Conservation (phyloP, 164 flowering plant species). For the Chimonanthus salicifolius region DNA sequence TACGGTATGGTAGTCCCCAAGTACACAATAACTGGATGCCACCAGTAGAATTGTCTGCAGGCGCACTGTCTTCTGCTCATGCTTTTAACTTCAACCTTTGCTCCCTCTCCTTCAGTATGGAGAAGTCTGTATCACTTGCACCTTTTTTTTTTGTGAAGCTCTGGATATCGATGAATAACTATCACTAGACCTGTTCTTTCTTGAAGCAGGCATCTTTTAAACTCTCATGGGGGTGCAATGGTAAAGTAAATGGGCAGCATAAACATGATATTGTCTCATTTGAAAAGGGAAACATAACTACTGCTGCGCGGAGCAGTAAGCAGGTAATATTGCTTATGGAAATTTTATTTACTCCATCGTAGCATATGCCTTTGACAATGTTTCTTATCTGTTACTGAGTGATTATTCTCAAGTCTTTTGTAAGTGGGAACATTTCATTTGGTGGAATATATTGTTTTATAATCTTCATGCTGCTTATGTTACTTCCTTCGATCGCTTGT, state of each 20-base stretch:
- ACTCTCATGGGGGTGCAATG: constrained; percentile 87
- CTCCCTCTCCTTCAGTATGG: too few relatives aligned
- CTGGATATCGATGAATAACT: too few relatives aligned
- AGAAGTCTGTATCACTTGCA: too few relatives aligned
- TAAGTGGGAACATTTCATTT: neutral
- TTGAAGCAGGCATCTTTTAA: constrained; percentile 82
- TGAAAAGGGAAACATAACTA: constrained; percentile 92
- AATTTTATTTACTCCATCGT: constrained; percentile 5
- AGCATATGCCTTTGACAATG: neutral
- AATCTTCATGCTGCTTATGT: too few relatives aligned
- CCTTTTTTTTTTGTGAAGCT: too few relatives aligned
- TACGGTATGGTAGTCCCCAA: too few relatives aligned
- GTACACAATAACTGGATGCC: too few relatives aligned
- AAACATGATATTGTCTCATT: constrained; percentile 96
- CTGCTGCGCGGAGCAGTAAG: constrained; percentile 92
- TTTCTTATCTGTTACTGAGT: neutral
- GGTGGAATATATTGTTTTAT: neutral
- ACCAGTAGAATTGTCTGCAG: too few relatives aligned
- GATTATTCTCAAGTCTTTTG: neutral
- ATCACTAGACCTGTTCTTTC: constrained; percentile 3
- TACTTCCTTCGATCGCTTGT: neutral
- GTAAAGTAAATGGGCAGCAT: constrained; percentile 76
- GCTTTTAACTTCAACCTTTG: too few relatives aligned
- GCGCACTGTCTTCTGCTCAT: too few relatives aligned
- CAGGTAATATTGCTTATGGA: constrained; percentile 48